phyloP scores from a whole-genome alignment of 2,329 filamentous ascomycete species.

The Alternaria gansuensis region DNA sequence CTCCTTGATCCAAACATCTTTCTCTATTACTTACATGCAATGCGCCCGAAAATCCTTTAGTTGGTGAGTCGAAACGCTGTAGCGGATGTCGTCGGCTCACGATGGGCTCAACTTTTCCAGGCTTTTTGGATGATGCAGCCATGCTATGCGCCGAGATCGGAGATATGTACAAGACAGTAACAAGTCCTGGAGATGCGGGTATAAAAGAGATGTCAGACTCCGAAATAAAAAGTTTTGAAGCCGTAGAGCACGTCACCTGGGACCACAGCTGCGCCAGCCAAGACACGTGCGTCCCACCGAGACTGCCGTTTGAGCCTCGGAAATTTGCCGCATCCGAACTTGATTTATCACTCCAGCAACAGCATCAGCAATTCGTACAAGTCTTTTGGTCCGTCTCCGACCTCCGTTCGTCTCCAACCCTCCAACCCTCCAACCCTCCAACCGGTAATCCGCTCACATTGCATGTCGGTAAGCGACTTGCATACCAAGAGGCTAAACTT shows the following conservation, averaged over 20 bases:
- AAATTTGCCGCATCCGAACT: conserved; percentile 14
- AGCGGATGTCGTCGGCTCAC: conserved; percentile 64
- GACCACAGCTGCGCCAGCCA: conserved; percentile 10
- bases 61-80: conserved; percentile 72
- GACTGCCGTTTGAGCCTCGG: conserved; percentile 22
- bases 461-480: not conserved
- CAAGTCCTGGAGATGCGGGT: not conserved
- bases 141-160: conserved; percentile 6
- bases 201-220: not conserved
- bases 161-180: not conserved
- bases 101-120: conserved; percentile 24
- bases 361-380: not conserved
- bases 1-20: not conserved
- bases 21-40: conserved; percentile 60
- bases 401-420: not conserved
- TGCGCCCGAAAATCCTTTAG: conserved; percentile 68
- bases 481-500: conserved; percentile 13
- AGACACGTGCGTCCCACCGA: conserved; percentile 25
- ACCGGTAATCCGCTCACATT: not conserved
- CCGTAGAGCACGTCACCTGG: conserved; percentile 1
- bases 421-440: not conserved
- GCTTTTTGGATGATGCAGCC: conserved; percentile 8
- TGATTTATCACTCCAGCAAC: conserved; percentile 11
- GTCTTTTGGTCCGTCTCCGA: not conserved
- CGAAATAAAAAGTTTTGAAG: not conserved